A percentile compares a stretch with the other conserved stretches of the same genome.
phyloP scores from a whole-genome alignment of 768 basidiomycete genomes.

The Mrakia blollopis region DNA sequence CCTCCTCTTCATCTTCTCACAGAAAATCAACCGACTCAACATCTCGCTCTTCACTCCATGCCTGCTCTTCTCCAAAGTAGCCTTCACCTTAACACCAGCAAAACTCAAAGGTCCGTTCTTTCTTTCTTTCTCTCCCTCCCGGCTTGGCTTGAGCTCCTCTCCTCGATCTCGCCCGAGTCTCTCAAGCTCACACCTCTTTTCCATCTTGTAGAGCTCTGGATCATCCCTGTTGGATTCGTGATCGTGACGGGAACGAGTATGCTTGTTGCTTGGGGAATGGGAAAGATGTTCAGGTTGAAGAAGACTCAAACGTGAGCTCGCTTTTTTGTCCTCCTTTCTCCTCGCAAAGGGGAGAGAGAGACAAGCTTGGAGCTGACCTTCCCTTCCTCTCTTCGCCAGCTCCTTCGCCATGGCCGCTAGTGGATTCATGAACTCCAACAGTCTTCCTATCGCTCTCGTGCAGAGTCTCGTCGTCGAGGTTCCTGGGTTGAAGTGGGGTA shows the following conservation, averaged over 20 bases:
- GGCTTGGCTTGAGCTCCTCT: neutral
- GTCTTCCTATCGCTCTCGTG: slow-evolving; percentile 87
- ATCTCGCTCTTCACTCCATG: slow-evolving; percentile 65
- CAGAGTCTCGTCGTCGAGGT: slow-evolving; percentile 81
- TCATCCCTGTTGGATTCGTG: slow-evolving; percentile 75
- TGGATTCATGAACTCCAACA: slow-evolving; percentile 83
- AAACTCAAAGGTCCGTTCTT: slow-evolving; percentile 58
- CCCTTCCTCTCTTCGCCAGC: slow-evolving; percentile 26
- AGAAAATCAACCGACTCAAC: slow-evolving; percentile 67
- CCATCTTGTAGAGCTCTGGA: slow-evolving; percentile 43
- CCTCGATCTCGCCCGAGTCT: neutral
- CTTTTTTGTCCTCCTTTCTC: slow-evolving; percentile 38
- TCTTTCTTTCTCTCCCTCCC: slow-evolving; percentile 75
- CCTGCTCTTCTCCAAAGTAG: slow-evolving; percentile 81
- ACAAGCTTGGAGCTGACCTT: slow-evolving; percentile 40
- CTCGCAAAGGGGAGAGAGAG: slow-evolving; percentile 38
- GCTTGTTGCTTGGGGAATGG: slow-evolving; percentile 59
- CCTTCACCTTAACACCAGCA: slow-evolving; percentile 79
- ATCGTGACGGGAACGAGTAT: slow-evolving; percentile 71
- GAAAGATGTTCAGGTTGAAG: slow-evolving; percentile 61
- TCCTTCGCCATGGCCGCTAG: slow-evolving; percentile 44
- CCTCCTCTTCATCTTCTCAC: neutral
- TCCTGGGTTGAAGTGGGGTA: slow-evolving; percentile 56
- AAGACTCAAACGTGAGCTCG: slow-evolving; percentile 64
- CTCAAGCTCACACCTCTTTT: slow-evolving; percentile 33